Evolutionary conservation across 371 early-diverging fungal species (phyloP), one percentile per base, ranked within the genome.

Genomic region (Capniomyces stellatus): DNA sequence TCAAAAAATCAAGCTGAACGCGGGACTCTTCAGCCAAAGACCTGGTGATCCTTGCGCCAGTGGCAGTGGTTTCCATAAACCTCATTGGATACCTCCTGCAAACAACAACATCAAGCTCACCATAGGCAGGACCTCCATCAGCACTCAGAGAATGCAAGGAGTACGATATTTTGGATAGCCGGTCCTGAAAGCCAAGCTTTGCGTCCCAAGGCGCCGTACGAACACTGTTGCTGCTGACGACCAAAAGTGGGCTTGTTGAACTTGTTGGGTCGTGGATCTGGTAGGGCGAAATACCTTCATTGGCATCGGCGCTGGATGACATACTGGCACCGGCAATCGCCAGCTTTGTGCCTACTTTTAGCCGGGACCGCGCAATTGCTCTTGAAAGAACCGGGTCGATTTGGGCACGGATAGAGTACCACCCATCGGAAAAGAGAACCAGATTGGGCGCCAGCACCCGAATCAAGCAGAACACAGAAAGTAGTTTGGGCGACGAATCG

Each of bases 171-270:
- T 29, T 42, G 0, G 51, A 28, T 35, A 15, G 15, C 8, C 25
- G 8, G 3, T 21, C 41, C 42, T 58, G 58, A 40, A 66, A 66
- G 0, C 67, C 67, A 15, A 66, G 61, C 31, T 29, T 54, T n/a
- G 63, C 46, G 25, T 66, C 51, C 67, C 67, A 66, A 2, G 35
- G 53, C 1, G 61, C 67, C 3, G 62, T 58, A 2, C 67, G 55
- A 22, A 66, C 67, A 39, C 66, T 46, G 57, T 66, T 66, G 23
- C 56, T 58, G 4, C 29, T 51, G 6, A 66, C 43, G 19, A 27
- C 13, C 51, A 66, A 50, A 31, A 23, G 35, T 8, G 51, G 51
- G 12, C 31, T 2, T 12, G 31, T 35, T 30, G 29, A 24, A 30
- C 31, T 31, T 21, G 41, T 15, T 0, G 57, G 64, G 25, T 30